phyloP scores from a whole-genome alignment of 176 grass and related monocot species.

The Puya raimondii region DNA sequence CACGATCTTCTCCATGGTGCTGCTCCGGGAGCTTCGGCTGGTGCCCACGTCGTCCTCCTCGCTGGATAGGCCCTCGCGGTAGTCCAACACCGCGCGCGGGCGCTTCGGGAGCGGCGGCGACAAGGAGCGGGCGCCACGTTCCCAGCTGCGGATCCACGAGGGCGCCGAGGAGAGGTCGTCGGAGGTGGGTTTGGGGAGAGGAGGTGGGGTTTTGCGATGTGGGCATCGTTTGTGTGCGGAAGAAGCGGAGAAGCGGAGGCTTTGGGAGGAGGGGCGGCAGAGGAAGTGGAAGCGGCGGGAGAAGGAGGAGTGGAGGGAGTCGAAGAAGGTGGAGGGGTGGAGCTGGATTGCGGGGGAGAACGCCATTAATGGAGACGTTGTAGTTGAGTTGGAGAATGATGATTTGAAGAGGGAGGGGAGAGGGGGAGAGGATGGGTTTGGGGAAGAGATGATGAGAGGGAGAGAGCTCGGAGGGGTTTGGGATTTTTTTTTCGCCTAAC shows the following conservation, averaged over 20 bases:
- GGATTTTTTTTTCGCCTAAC: no score
- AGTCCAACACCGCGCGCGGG: conserved; percentile 34
- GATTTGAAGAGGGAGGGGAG: no score
- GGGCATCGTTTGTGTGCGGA: neutral
- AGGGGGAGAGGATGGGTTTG: no score
- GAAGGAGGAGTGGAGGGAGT: conserved; percentile 11
- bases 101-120: conserved; percentile 20
- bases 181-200: neutral
- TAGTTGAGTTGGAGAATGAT: no score
- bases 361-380: conserved; percentile 25
- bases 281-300: conserved; percentile 31
- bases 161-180: conserved; percentile 26
- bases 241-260: conserved; percentile 5
- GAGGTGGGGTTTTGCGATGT: neutral
- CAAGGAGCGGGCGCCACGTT: neutral
- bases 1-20: conserved; percentile 77
- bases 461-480: no score
- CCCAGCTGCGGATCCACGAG: conserved; percentile 50
- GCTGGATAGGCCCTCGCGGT: conserved; percentile 59
- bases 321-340: conserved; percentile 38
- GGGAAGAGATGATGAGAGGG: no score
- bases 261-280: conserved; percentile 21
- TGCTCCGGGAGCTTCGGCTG: conserved; percentile 47
- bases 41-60: conserved; percentile 53
- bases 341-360: conserved; percentile 38